A percentile compares a stretch with the other conserved stretches of the same genome.
phyloP scores from a whole-genome alignment of 108 stramenopile species.

The Epipyxis sp. region DNA sequence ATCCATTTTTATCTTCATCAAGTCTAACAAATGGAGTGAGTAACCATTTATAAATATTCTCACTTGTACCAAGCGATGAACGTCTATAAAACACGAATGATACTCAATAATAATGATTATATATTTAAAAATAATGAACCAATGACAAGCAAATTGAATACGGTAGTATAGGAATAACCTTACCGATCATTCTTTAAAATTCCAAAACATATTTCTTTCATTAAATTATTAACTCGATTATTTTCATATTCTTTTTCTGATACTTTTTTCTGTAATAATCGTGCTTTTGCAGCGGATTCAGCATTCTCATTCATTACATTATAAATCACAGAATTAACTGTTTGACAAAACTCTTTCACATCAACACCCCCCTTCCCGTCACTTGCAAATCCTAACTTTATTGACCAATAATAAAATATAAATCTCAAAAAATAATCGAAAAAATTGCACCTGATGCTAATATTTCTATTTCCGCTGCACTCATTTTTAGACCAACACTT shows the following conservation, averaged over 20 bases:
- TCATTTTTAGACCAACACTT: neutral
- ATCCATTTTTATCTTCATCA: neutral
- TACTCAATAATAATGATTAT: no score
- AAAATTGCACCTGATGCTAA: neutral
- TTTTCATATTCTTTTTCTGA: no score
- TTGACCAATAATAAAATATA: neutral
- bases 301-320: neutral
- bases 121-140: no score
- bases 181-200: no score
- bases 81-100: slow-evolving; percentile 1
- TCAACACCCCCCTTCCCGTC: slow-evolving; percentile 20
- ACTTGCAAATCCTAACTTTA: slow-evolving; percentile 17
- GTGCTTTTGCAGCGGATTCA: no score
- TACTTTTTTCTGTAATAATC: no score
- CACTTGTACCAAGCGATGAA: neutral
- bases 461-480: slow-evolving; percentile 8
- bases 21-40: neutral
- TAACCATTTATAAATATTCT: neutral
- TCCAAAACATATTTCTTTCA: no score
- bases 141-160: no score
- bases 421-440: neutral
- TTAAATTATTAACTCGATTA: no score
- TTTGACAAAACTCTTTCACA: slow-evolving; percentile 25
- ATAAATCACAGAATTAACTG: neutral
- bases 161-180: no score